Conservation (phyloP, 2,329 filamentous ascomycete species). For the Albifimbria verrucaria region DNA sequence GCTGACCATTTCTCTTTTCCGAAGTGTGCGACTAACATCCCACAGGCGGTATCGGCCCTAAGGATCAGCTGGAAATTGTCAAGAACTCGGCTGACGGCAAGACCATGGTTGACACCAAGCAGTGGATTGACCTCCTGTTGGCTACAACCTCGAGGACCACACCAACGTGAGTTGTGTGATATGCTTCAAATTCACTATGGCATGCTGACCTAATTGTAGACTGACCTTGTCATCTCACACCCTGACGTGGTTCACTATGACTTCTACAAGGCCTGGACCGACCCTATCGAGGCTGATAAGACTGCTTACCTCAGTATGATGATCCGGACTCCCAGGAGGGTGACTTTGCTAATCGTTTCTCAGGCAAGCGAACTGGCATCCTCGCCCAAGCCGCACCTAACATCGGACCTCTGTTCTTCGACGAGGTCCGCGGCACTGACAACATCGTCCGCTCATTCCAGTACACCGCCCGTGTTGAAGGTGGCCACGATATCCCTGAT, state of each 20-base stretch:
- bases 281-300: constrained; percentile 40
- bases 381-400: constrained; percentile 63
- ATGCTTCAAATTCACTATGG: too few relatives aligned
- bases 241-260: constrained; percentile 55
- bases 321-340: not conserved
- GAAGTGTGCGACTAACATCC: not conserved
- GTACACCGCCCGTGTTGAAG: constrained; percentile 64
- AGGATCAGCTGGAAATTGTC: constrained; percentile 54
- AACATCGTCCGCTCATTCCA: constrained; percentile 61
- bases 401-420: constrained; percentile 55
- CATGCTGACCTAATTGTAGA: constrained; percentile 28
- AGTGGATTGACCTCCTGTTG: constrained; percentile 58
- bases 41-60: constrained; percentile 57
- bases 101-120: constrained; percentile 44
- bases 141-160: constrained; percentile 57
- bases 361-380: constrained; percentile 51
- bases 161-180: constrained; percentile 34
- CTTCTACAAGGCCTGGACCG: constrained; percentile 59
- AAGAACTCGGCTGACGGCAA: constrained; percentile 45
- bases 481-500: constrained; percentile 27
- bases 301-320: constrained; percentile 39
- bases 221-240: constrained; percentile 43
- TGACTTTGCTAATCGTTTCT: constrained; percentile 9
- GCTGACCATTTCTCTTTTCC: constrained; percentile 8
- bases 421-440: constrained; percentile 55